Base-by-base conservation (phyloP, 768 basidiomycete species). In the Calocera viscosa region DNA sequence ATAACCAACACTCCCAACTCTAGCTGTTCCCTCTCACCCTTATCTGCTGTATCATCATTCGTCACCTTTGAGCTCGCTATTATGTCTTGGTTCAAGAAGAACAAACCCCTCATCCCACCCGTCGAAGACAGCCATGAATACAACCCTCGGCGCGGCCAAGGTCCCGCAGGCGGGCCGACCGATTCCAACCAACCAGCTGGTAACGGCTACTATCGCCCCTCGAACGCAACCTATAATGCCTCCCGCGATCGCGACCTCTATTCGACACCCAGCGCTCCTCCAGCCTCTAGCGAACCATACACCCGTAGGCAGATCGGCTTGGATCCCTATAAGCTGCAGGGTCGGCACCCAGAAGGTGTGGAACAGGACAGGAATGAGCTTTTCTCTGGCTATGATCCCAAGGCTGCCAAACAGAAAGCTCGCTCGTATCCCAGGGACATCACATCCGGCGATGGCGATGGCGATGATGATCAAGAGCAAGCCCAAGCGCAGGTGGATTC, bases 361-460 rank as follows among this genome's bases (percentile, higher is more conserved):
- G 84, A 89, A 69, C 77, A 79, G 33, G 88, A 89, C 75, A 85
- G 90, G 53, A 82, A 78, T 47, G 89, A 88, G 70, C 80, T 92
- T 28, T 90, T 92, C 74, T 76, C 87, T 67, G 90, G 90, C 12
- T 87, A 86, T 74, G 84, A 87, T 49, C 81, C 86, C 1, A 73
- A 82, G 69, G 84, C 82, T 70, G 73, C 73, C 35, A 32, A 74
- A 53, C 82, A 83, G 30, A 83, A 86, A 28, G 84, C 84, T 24
- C 80, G 88, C 53, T 90, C 88, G 77, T 87, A 84, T 0, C 84
- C 86, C 8, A 73, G 64, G 11, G 63, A 68, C 16, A 66, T 60
- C 26, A 63, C 70, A 24, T 67, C 78, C 33, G 79, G 78, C 35
- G 74, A 72, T 33, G 80, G 82, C 35, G 82, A 83, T 38, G 39